Conservation (phyloP, 2,329 filamentous ascomycete genomes). For the Colletotrichum tamarilloi region DNA sequence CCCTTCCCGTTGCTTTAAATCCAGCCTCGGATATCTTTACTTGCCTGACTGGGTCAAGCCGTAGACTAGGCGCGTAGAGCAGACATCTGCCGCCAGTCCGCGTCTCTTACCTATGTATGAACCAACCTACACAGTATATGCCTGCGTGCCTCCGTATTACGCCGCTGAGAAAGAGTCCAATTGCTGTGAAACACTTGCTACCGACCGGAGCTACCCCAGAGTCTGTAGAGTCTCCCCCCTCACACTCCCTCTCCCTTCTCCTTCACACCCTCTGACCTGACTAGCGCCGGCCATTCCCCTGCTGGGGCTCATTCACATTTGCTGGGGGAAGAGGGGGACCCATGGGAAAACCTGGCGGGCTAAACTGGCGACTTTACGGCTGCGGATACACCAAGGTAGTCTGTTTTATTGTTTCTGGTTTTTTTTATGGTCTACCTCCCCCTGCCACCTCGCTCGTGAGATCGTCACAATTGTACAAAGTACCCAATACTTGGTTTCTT, state of each 20-base stretch:
- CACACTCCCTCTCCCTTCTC: background rate
- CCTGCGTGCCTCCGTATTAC: too few relatives aligned
- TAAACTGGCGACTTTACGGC: background rate
- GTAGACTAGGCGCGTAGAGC: background rate
- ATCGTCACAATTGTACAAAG: background rate
- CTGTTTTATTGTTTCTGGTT: background rate
- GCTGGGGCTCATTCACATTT: background rate
- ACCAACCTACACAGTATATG: too few relatives aligned
- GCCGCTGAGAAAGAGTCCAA: background rate
- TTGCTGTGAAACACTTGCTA: background rate
- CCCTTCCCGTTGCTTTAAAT: background rate
- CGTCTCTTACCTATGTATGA: background rate
- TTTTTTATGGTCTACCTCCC: background rate
- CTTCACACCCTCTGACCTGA: slow-evolving; percentile 6
- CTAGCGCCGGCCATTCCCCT: background rate
- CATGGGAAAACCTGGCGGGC: background rate
- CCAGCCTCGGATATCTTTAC: background rate
- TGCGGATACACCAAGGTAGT: background rate
- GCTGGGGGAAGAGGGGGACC: slow-evolving; percentile 10
- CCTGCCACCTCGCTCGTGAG: background rate
- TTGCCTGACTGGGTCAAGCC: background rate
- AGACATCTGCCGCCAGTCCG: slow-evolving; percentile 1
- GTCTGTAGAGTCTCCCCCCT: background rate
- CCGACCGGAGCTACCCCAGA: slow-evolving; percentile 12
- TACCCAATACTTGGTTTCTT: background rate